Percentiles rank a stretch among this genome's conserved stretches.
phyloP scores from a whole-genome alignment of 768 basidiomycete species.

The Brasilioporus rufonigricans region DNA sequence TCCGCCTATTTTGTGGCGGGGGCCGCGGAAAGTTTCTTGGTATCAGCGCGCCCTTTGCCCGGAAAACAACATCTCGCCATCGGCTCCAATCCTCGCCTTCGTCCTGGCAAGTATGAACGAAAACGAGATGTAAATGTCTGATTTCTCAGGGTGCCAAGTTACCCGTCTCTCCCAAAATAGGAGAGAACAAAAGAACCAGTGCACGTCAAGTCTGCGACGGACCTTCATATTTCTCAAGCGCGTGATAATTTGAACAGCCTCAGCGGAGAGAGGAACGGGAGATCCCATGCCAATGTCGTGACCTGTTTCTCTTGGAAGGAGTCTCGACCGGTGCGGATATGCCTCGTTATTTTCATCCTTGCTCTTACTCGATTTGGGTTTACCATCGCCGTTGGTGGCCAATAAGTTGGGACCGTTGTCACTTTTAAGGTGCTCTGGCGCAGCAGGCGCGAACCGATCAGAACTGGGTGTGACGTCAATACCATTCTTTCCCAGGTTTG shows the following conservation, averaged over 20 bases:
- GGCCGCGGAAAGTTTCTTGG: slow-evolving; percentile 28
- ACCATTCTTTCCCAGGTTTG: slow-evolving; percentile 72
- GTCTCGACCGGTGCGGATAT: slow-evolving; percentile 37
- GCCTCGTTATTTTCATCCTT: background rate
- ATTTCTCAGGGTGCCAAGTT: slow-evolving; percentile 1
- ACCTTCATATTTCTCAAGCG: slow-evolving; percentile 82
- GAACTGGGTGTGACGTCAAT: slow-evolving; percentile 72
- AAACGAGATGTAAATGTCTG: slow-evolving; percentile 3
- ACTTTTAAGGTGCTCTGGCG: slow-evolving; percentile 37
- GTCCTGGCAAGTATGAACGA: slow-evolving; percentile 45
- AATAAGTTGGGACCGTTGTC: slow-evolving; percentile 50
- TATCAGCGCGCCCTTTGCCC: slow-evolving; percentile 59
- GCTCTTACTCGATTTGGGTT: background rate
- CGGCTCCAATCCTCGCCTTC: slow-evolving; percentile 87
- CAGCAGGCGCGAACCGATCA: slow-evolving; percentile 60
- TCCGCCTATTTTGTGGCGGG: slow-evolving; percentile 57
- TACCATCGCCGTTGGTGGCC: background rate
- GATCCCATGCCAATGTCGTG: slow-evolving; percentile 88
- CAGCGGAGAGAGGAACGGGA: slow-evolving; percentile 72
- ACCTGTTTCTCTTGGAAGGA: slow-evolving; percentile 81
- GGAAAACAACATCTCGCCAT: slow-evolving; percentile 83
- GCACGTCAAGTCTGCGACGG: slow-evolving; percentile 9
- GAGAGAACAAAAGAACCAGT: background rate
- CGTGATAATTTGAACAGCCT: slow-evolving; percentile 78
- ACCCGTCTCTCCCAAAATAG: background rate